phyloP scores from a whole-genome alignment of 2,329 filamentous ascomycete species.

The Anthostomella pinea region DNA sequence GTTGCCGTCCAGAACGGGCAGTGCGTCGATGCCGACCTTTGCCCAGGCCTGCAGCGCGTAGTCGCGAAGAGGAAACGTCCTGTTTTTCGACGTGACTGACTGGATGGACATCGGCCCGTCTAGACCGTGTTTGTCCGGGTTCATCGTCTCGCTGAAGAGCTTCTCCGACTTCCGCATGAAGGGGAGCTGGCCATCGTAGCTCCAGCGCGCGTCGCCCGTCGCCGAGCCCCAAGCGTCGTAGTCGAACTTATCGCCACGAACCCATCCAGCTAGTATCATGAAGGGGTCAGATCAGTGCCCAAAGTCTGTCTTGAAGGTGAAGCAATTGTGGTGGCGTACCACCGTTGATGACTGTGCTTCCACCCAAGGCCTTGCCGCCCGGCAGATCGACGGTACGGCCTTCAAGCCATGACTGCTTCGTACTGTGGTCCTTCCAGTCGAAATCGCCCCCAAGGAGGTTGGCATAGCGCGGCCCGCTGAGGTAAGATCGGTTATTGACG shows the following conservation, averaged over 20 bases:
- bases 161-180: conserved; percentile 36
- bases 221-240: conserved; percentile 41
- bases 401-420: conserved; percentile 22
- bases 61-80: conserved; percentile 33
- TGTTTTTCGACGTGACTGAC: conserved; percentile 22
- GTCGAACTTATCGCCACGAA: conserved; percentile 38
- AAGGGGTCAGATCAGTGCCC: neutral
- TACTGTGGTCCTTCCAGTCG: conserved; percentile 30
- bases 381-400: conserved; percentile 16
- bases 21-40: conserved; percentile 24
- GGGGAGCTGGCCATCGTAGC: conserved; percentile 37
- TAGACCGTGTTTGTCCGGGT: conserved; percentile 23
- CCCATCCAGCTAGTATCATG: conserved; percentile 30
- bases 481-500: conserved; percentile 13
- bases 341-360: conserved; percentile 35
- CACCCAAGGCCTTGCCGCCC: conserved; percentile 35
- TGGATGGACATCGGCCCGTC: conserved; percentile 24
- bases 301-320: no score
- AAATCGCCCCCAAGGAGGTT: conserved; percentile 24
- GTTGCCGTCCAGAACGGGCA: conserved; percentile 15
- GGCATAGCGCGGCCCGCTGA: conserved; percentile 19
- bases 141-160: conserved; percentile 14
- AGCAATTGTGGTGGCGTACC: no score
- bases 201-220: conserved; percentile 35
- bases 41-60: conserved; percentile 30